A percentile compares a stretch with the other conserved stretches of the same genome.
Evolutionary conservation across 495 filamentous ascomycete genomes (phyloP).

Genomic region (Pseudevernia furfuracea): DNA sequence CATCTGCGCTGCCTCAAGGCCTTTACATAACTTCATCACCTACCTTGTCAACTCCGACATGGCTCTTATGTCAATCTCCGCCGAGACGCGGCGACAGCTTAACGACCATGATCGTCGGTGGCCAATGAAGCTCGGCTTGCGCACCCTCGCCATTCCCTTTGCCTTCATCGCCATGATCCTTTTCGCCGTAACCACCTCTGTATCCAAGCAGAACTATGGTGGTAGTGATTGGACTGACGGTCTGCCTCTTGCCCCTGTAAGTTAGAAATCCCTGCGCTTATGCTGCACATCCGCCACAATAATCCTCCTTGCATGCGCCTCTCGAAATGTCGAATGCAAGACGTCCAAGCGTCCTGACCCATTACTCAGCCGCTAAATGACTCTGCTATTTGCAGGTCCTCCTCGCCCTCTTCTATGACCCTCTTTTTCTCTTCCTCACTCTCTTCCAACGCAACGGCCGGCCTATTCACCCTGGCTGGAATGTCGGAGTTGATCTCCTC

Average conservation of each 20-base stretch:
- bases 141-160: constrained; percentile 22
- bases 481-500: constrained; percentile 23
- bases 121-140: constrained; percentile 23
- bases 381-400: constrained; percentile 15
- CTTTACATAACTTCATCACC: background rate
- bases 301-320: background rate
- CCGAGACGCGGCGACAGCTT: constrained; percentile 18
- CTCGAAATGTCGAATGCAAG: constrained; percentile 4
- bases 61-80: constrained; percentile 13
- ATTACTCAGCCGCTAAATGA: constrained; percentile 2
- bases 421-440: constrained; percentile 20
- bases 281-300: background rate
- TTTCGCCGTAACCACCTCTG: constrained; percentile 21
- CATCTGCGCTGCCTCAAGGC: background rate
- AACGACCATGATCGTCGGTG: constrained; percentile 23
- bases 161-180: constrained; percentile 26
- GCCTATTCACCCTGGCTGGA: constrained; percentile 24
- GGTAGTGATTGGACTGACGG: constrained; percentile 27
- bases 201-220: constrained; percentile 19
- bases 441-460: constrained; percentile 21
- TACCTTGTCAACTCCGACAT: background rate
- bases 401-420: constrained; percentile 26
- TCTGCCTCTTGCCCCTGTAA: constrained; percentile 25
- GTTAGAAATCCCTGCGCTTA: constrained; percentile 3
- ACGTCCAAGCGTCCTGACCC: background rate